Evolutionary conservation across 2,329 filamentous ascomycete genomes (phyloP).

Genomic region (Cercospora sesami): DNA sequence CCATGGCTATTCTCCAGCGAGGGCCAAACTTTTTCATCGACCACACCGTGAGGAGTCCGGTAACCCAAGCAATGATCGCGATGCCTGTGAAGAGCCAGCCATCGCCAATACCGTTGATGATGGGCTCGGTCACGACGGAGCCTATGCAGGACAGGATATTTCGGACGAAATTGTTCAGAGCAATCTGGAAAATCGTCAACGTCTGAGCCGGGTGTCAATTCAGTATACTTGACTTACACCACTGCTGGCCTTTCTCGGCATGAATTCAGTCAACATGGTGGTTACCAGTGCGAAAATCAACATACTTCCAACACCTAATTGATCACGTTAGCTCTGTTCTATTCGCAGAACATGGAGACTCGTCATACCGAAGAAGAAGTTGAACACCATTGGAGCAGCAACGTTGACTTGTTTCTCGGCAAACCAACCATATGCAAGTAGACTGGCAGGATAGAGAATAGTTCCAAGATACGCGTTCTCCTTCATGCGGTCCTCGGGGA

Average conservation of each 20-base stretch:
- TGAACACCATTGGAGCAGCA: constrained; percentile 38
- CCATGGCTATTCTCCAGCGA: constrained; percentile 38
- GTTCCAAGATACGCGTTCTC: constrained; percentile 79
- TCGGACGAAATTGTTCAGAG: constrained; percentile 76
- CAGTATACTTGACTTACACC: constrained; percentile 43
- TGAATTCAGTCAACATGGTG: constrained; percentile 84
- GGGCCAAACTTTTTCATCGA: constrained; percentile 39
- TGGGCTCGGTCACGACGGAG: constrained; percentile 66
- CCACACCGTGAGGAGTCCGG: constrained; percentile 35
- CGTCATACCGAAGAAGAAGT: constrained; percentile 61
- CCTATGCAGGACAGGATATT: constrained; percentile 77
- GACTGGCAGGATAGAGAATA: constrained; percentile 65
- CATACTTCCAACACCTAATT: constrained; percentile 61
- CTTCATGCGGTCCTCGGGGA: constrained; percentile 78
- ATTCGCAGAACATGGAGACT: not conserved
- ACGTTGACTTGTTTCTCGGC: constrained; percentile 57
- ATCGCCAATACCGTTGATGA: constrained; percentile 69
- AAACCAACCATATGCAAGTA: constrained; percentile 79
- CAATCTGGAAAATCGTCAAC: constrained; percentile 50
- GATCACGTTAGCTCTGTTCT: not conserved
- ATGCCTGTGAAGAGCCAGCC: constrained; percentile 72
- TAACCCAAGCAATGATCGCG: constrained; percentile 33
- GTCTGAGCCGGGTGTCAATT: not conserved
- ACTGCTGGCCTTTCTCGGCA: constrained; percentile 67
- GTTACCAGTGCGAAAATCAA: constrained; percentile 71